Percentiles rank a stretch among this genome's conserved stretches.
phyloP scores from a whole-genome alignment of 2,329 filamentous ascomycete species.

The Ophiocordyceps camponoti-floridani region DNA sequence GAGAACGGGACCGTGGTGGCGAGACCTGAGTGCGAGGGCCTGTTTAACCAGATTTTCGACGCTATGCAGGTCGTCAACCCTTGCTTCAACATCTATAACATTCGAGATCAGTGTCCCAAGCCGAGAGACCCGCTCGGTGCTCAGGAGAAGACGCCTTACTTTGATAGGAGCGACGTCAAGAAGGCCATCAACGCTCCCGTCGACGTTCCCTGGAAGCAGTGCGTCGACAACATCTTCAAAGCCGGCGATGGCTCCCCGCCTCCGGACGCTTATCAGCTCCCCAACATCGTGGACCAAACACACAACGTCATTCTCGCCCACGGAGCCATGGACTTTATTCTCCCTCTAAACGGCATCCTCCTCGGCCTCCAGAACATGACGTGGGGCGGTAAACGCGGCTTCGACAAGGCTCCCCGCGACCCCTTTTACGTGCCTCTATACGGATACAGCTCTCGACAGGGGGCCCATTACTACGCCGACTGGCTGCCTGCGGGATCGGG shows the following conservation, averaged over 20 bases:
- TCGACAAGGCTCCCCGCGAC: slow-evolving; percentile 39
- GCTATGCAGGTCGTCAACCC: slow-evolving; percentile 46
- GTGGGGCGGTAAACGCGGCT: slow-evolving; percentile 54
- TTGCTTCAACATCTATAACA: slow-evolving; percentile 63
- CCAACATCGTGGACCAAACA: slow-evolving; percentile 54
- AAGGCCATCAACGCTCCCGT: slow-evolving; percentile 45
- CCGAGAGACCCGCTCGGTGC: slow-evolving; percentile 53
- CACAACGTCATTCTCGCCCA: slow-evolving; percentile 59
- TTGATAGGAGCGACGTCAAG: slow-evolving; percentile 54
- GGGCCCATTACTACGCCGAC: slow-evolving; percentile 21
- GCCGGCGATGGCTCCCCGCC: slow-evolving; percentile 15
- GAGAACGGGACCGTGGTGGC: slow-evolving; percentile 11
- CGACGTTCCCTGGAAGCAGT: slow-evolving; percentile 5
- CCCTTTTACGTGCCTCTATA: slow-evolving; percentile 47
- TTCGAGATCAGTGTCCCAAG: slow-evolving; percentile 53
- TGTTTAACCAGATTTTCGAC: slow-evolving; percentile 36
- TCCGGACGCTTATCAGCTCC: slow-evolving; percentile 39
- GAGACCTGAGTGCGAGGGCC: slow-evolving; percentile 31
- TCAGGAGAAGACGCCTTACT: slow-evolving; percentile 46
- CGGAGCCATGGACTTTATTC: slow-evolving; percentile 50
- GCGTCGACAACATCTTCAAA: slow-evolving; percentile 3
- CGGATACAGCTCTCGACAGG: slow-evolving; percentile 18
- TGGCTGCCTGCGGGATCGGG: slow-evolving; percentile 41
- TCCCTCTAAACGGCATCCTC: slow-evolving; percentile 51
- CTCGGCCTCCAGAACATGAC: slow-evolving; percentile 68